A percentile compares a stretch with the other conserved stretches of the same genome.
phyloP scores from a whole-genome alignment of 768 basidiomycete species.

The Zangia roseola region DNA sequence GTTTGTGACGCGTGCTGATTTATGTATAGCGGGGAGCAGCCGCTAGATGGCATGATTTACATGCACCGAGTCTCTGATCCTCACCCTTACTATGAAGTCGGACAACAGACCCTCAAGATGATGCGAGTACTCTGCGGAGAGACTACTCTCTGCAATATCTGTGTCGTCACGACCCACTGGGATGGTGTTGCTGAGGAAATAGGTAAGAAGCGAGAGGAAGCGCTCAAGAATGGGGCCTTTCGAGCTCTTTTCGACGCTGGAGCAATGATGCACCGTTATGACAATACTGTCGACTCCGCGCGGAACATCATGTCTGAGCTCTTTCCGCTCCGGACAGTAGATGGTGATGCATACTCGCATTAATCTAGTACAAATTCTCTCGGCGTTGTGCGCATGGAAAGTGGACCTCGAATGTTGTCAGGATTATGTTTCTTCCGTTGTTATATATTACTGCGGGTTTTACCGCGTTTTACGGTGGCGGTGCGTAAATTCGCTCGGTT shows the following conservation, averaged over 20 bases:
- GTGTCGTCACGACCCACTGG: constrained; percentile 50
- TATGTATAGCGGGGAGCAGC: constrained; percentile 8
- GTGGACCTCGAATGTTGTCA: too few species aligned
- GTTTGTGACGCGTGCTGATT: not conserved
- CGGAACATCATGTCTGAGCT: too few species aligned
- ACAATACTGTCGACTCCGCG: too few species aligned
- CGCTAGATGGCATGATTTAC: constrained; percentile 43
- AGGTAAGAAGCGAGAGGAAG: constrained; percentile 25
- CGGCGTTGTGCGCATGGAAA: too few species aligned
- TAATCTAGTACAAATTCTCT: too few species aligned
- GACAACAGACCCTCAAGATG: constrained; percentile 41
- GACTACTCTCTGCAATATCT: constrained; percentile 39
- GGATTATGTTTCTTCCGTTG: too few species aligned
- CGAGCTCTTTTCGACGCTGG: constrained; percentile 42
- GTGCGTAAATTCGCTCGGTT: too few species aligned
- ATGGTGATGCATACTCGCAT: too few species aligned
- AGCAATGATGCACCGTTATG: too few species aligned
- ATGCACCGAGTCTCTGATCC: constrained; percentile 44
- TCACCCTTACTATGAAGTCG: constrained; percentile 39
- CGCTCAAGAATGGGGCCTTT: constrained; percentile 39
- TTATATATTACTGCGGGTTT: too few species aligned
- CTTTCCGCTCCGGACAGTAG: too few species aligned
- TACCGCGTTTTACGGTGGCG: too few species aligned
- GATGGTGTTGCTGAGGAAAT: constrained; percentile 28
- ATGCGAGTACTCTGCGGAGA: constrained; percentile 47